Conservation (phyloP, 148 eudicot species). For the Pouteria glomerata region DNA sequence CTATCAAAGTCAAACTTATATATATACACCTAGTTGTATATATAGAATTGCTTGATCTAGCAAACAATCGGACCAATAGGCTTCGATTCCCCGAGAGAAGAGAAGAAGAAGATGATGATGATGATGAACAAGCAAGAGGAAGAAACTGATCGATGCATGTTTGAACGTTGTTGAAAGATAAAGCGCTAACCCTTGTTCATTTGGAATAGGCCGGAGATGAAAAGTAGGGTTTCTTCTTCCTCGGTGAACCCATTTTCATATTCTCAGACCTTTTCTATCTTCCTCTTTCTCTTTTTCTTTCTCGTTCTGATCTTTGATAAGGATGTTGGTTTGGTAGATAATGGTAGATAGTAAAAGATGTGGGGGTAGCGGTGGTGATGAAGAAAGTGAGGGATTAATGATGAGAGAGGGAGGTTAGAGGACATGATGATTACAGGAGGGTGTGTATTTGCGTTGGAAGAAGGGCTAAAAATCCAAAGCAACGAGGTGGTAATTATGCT, state of each 20-base stretch:
- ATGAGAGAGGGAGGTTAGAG: conserved; percentile 22
- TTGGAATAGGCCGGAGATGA: not conserved
- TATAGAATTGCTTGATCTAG: conserved; percentile 19
- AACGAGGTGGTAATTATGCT: not conserved
- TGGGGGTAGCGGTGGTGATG: conserved; percentile 18
- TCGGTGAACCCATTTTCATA: conserved; percentile 15
- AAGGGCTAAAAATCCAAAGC: conserved; percentile 7
- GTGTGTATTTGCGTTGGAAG: conserved; percentile 9
- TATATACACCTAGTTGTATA: too few relatives aligned
- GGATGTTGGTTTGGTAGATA: conserved; percentile 12
- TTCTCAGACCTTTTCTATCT: not conserved
- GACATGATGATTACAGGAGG: conserved; percentile 31
- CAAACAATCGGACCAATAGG: conserved; percentile 39
- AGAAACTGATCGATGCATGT: not conserved
- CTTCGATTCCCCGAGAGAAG: conserved; percentile 35
- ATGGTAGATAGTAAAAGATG: conserved; percentile 10
- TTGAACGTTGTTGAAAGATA: not conserved
- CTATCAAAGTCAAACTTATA: not conserved
- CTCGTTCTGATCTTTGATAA: conserved; percentile 14
- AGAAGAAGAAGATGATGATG: not conserved
- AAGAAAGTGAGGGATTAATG: conserved; percentile 32
- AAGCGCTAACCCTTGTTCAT: not conserved
- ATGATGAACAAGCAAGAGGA: not conserved
- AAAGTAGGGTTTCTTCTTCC: conserved; percentile 37
- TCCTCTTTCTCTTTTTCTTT: conserved; percentile 15